Evolutionary conservation across 2,329 filamentous ascomycete genomes (phyloP).

Genomic region (Lachnellula arida): DNA sequence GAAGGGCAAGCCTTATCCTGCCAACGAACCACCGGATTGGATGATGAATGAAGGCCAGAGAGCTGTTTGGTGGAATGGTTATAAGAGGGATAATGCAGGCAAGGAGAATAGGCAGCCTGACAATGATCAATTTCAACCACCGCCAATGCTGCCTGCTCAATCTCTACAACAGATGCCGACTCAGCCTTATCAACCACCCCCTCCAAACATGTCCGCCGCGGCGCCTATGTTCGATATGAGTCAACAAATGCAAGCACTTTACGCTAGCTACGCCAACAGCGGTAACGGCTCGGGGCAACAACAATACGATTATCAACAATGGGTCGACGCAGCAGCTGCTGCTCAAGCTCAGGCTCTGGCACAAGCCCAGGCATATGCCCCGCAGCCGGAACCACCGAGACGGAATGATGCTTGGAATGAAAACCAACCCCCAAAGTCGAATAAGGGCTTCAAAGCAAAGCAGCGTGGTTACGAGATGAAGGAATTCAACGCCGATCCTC

Average conservation of each 20-base stretch:
- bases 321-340: conserved; percentile 5
- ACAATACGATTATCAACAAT: conserved; percentile 22
- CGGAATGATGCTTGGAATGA: conserved; percentile 21
- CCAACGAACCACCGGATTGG: conserved; percentile 49
- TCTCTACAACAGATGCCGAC: conserved; percentile 13
- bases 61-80: conserved; percentile 50
- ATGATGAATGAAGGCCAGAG: conserved; percentile 43
- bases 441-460: conserved; percentile 9
- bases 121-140: conserved; percentile 21
- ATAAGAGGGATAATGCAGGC: conserved; percentile 35
- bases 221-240: conserved; percentile 16
- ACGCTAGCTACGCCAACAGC: conserved; percentile 20
- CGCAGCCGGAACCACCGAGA: conserved; percentile 12
- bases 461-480: conserved; percentile 16
- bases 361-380: conserved; percentile 11
- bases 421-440: neutral
- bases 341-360: conserved; percentile 14
- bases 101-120: conserved; percentile 38
- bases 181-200: conserved; percentile 15
- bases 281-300: conserved; percentile 15
- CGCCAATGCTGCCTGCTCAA: conserved; percentile 29
- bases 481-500: conserved; percentile 7
- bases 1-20: conserved; percentile 44
- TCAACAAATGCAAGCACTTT: conserved; percentile 26
- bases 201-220: conserved; percentile 8